Percentiles rank a stretch among this genome's conserved stretches.
These are phyloP conservation scores for Jasminum sambac DNA, from an alignment of 257 asterid genomes.

Conservation along the genomic window DNA sequence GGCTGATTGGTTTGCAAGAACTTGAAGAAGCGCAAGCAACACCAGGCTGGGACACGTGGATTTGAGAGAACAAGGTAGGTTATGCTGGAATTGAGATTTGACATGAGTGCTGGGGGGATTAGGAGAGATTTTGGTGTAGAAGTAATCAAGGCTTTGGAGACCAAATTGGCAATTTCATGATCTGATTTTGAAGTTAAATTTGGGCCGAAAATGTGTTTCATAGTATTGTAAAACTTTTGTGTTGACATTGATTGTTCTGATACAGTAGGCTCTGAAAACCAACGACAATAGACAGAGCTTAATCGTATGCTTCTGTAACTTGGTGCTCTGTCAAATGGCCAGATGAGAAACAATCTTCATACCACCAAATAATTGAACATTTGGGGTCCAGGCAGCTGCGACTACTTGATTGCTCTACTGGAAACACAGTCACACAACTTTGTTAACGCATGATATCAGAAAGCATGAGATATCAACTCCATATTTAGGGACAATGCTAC, in stretches of 20 bases:
- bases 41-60: constrained; percentile 49
- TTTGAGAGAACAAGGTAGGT: constrained; percentile 60
- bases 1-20: constrained; percentile 40
- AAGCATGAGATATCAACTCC: not conserved
- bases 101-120: constrained; percentile 38
- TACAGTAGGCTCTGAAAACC: not conserved
- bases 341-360: not conserved
- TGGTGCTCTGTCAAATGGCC: not conserved
- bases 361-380: not conserved
- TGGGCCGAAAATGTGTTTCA: constrained; percentile 43
- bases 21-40: constrained; percentile 64
- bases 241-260: constrained; percentile 43
- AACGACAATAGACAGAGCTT: not conserved
- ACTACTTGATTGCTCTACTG: not conserved
- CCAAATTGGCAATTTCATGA: constrained; percentile 48
- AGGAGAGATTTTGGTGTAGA: constrained; percentile 30
- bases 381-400: not conserved
- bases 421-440: not conserved
- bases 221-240: constrained; percentile 37
- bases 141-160: constrained; percentile 49
- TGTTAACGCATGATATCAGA: not conserved
- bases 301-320: not conserved
- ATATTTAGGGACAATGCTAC: not conserved
- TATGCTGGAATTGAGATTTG: constrained; percentile 44
- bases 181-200: constrained; percentile 35